Evolutionary conservation across 2,329 filamentous ascomycete species (phyloP), one percentile per base, ranked within the genome.

Genomic region (Penicillium sp.): DNA sequence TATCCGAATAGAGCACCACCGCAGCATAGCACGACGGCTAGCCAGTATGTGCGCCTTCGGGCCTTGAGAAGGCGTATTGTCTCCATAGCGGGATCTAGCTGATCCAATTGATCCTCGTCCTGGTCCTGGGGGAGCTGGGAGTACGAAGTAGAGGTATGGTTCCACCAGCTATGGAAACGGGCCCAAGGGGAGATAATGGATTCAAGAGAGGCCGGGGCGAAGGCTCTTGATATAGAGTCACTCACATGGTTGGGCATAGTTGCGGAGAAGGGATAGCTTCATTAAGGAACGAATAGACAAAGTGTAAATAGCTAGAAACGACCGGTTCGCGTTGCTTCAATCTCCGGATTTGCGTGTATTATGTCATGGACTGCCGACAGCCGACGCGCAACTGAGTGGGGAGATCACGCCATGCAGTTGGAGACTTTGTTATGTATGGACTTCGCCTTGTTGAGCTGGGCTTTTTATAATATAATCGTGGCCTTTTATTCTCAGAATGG

Each of bases 21-120:
- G 54, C 77, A 74, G 55, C 76, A 81, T 10, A 79, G 73, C 3
- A 80, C 73, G 1, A 67, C 66, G 2, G 75, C 76, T 8, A 81
- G 69, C 71, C 73, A 80, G 59, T 79, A 81, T 27, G 76, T 75
- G 48, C 78, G 67, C 29, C 76, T 55, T 46, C 65, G 72, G 23
- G 75, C 75, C 20, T 60, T 61, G 25, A 53, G 44, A 9, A 47
- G 39, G 24, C 46, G 29, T 35, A 45, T 44, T 18, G 42, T 15
- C 39, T 57, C 53, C 53, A 57, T 59, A 2, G 29, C 31, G 2
- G 20, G 29, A 10, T 33, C 42, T 38, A 35, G 24, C 51, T 31
- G 27, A 5, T 25, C 32, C 39, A 40, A 47, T 47, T 48, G 20
- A 13, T 47, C 37, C 25, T 55, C 47, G 24, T 56, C 40, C 2